Percentiles rank a stretch among this genome's conserved stretches.
These are phyloP conservation scores for Monotropa hypopitys DNA, from an alignment of 179 eudicot species.

Conservation along the genomic window DNA sequence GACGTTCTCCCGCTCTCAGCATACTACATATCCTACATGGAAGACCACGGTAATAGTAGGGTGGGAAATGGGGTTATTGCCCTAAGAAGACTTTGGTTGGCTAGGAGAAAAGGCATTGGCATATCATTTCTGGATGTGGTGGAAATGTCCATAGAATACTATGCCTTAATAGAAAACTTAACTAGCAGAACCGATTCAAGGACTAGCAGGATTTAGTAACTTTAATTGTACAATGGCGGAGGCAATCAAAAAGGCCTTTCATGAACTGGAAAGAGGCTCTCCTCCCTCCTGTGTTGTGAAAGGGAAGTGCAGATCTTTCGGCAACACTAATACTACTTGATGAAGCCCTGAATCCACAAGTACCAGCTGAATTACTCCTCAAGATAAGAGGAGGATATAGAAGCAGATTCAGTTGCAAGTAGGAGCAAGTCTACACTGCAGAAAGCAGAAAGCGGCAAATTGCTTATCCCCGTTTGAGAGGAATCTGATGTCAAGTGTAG, in stretches of 20 bases:
- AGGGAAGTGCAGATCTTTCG: background rate
- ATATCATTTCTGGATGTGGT: background rate
- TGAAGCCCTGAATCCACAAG: background rate
- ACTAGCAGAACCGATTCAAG: background rate
- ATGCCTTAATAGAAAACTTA: background rate
- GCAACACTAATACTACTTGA: background rate
- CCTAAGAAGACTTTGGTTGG: background rate
- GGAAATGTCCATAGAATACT: background rate
- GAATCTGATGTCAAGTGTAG: background rate
- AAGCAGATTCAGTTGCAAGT: background rate
- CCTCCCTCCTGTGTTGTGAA: background rate
- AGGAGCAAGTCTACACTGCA: background rate
- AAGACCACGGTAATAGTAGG: conserved; percentile 1
- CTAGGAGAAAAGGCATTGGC: background rate
- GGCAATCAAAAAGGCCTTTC: background rate
- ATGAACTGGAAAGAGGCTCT: background rate
- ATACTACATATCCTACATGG: background rate
- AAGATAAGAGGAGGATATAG: background rate
- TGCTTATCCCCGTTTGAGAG: background rate
- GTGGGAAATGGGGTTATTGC: no score
- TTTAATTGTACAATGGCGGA: background rate
- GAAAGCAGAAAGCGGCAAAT: background rate
- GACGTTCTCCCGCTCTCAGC: background rate
- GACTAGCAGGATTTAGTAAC: background rate
- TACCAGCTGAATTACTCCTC: background rate